These are phyloP conservation scores for Hygrocybe coccinea DNA, from an alignment of 768 basidiomycete species.

Conservation along the genomic window DNA sequence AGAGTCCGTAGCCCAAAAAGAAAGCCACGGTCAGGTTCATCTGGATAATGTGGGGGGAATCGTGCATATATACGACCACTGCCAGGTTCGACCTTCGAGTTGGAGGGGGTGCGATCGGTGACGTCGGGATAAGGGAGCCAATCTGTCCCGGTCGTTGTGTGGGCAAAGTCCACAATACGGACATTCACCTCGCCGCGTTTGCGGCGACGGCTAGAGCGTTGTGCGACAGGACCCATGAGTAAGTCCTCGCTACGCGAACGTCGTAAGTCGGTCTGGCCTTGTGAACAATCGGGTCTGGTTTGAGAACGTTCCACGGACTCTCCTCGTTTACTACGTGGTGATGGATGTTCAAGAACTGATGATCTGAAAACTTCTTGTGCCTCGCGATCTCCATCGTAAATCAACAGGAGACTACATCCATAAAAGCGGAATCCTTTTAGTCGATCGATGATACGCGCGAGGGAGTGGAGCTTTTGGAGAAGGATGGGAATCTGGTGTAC, in stretches of 20 bases:
- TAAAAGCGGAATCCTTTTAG: constrained; percentile 97
- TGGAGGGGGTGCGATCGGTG: constrained; percentile 38
- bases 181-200: constrained; percentile 91
- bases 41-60: constrained; percentile 89
- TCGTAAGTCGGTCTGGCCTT: constrained; percentile 49
- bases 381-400: constrained; percentile 94
- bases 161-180: constrained; percentile 97
- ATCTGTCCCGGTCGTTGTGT: constrained; percentile 93
- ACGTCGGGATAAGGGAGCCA: constrained; percentile 65
- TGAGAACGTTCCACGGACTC: constrained; percentile 67
- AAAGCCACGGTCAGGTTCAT: constrained; percentile 91
- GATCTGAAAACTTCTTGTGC: constrained; percentile 71
- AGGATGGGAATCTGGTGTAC: constrained; percentile 89
- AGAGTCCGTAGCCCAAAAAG: constrained; percentile 84
- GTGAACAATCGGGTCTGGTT: constrained; percentile 37
- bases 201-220: constrained; percentile 59
- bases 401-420: constrained; percentile 92
- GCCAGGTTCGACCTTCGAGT: constrained; percentile 69
- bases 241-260: constrained; percentile 80
- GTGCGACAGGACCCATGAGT: constrained; percentile 59
- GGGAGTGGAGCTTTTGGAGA: constrained; percentile 87
- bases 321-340: constrained; percentile 68
- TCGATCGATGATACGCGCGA: constrained; percentile 84
- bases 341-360: constrained; percentile 57
- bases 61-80: constrained; percentile 84